phyloP scores from a whole-genome alignment of 495 filamentous ascomycete species.

The Aspergillus ostianus region DNA sequence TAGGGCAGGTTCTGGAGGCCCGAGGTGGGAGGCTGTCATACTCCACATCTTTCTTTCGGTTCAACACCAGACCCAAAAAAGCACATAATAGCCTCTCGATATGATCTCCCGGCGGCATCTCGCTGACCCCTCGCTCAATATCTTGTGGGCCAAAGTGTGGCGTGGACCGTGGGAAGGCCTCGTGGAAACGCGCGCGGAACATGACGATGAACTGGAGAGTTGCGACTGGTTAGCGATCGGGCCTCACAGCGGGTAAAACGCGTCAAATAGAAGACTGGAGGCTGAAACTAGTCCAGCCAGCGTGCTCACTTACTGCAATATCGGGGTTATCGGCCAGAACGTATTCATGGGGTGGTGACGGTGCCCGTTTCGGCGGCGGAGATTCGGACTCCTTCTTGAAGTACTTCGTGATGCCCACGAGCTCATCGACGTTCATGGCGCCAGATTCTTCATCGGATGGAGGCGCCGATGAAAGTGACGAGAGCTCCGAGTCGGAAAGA shows the following conservation, averaged over 20 bases:
- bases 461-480: slow-evolving; percentile 59
- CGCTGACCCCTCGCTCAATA: slow-evolving; percentile 80
- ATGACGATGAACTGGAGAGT: slow-evolving; percentile 84
- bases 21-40: slow-evolving; percentile 51
- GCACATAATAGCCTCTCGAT: slow-evolving; percentile 88
- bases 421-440: slow-evolving; percentile 40
- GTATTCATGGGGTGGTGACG: slow-evolving; percentile 86
- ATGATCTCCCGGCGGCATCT: slow-evolving; percentile 73
- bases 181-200: slow-evolving; percentile 91
- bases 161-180: slow-evolving; percentile 81
- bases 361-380: slow-evolving; percentile 70
- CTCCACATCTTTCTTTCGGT: slow-evolving; percentile 98
- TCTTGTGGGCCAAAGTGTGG: slow-evolving; percentile 92
- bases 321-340: slow-evolving; percentile 83
- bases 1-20: slow-evolving; percentile 9
- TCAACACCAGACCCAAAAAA: slow-evolving; percentile 80
- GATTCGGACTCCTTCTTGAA: slow-evolving; percentile 54
- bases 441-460: slow-evolving; percentile 55
- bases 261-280: slow-evolving; percentile 25
- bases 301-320: slow-evolving; percentile 70
- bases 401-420: slow-evolving; percentile 45
- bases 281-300: slow-evolving; percentile 8
- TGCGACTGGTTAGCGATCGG: slow-evolving; percentile 41
- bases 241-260: slow-evolving; percentile 28
- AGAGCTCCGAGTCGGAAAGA: slow-evolving; percentile 52